These are phyloP conservation scores for Juglanconis sp. DNA, from an alignment of 2,329 filamentous ascomycete genomes.

Conservation along the genomic window DNA sequence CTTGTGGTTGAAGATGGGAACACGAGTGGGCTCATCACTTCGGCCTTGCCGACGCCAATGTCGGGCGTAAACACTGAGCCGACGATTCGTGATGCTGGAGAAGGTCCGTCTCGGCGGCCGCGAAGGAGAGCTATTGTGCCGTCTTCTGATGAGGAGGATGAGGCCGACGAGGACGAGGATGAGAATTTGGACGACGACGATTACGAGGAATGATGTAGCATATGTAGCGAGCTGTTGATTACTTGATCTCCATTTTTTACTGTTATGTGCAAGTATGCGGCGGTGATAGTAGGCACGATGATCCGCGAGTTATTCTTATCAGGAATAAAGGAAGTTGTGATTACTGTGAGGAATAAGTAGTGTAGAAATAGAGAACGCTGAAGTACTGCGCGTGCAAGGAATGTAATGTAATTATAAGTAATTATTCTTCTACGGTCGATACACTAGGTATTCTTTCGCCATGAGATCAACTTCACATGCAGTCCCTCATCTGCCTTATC, in stretches of 20 bases:
- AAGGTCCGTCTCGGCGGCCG: conserved; percentile 14
- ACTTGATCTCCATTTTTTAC: neutral
- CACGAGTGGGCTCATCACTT: conserved; percentile 29
- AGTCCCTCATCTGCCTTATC: too few species aligned
- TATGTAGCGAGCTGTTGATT: neutral
- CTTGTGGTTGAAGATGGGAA: conserved; percentile 30
- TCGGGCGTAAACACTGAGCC: neutral
- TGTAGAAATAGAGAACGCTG: too few species aligned
- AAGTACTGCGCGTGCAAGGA: too few species aligned
- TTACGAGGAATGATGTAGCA: conserved; percentile 10
- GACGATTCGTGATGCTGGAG: neutral
- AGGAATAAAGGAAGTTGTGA: too few species aligned
- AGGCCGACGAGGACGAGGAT: conserved; percentile 19
- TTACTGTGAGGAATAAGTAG: too few species aligned
- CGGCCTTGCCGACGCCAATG: neutral
- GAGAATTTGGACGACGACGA: conserved; percentile 18
- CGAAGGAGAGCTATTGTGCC: conserved; percentile 1
- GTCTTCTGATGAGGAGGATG: conserved; percentile 22
- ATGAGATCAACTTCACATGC: too few species aligned
- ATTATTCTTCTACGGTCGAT: too few species aligned
- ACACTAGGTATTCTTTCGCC: too few species aligned
- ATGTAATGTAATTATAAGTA: too few species aligned
- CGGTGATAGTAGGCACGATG: too few species aligned
- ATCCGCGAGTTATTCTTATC: too few species aligned
- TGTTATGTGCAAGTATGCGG: too few species aligned